Percentiles rank a stretch among this genome's conserved stretches.
phyloP scores from a whole-genome alignment of 2,329 filamentous ascomycete genomes.

The Cylindrodendrum hubeiense region DNA sequence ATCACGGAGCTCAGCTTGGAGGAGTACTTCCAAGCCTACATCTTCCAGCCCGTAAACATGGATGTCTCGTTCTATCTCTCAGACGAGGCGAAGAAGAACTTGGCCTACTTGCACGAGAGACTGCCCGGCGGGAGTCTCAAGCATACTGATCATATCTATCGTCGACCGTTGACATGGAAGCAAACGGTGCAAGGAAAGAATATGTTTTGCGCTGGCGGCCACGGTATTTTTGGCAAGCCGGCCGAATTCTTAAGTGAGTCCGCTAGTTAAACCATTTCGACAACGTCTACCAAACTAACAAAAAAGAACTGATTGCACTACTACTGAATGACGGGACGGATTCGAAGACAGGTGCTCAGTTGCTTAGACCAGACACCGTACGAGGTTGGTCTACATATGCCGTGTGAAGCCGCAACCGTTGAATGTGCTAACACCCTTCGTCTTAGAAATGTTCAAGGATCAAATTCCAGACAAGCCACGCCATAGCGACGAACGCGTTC shows the following conservation, averaged over 20 bases:
- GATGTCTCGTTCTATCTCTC: slow-evolving; percentile 6
- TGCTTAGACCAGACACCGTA: slow-evolving; percentile 6
- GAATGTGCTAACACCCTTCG: neutral
- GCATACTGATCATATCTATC: slow-evolving; percentile 11
- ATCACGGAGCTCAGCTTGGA: neutral
- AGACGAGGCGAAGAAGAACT: neutral
- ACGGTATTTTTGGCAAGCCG: slow-evolving; percentile 23
- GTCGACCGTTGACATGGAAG: neutral
- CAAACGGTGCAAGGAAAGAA: neutral
- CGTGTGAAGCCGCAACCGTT: neutral
- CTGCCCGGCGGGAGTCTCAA: neutral
- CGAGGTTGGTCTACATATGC: slow-evolving; percentile 1
- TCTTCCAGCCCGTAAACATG: slow-evolving; percentile 14
- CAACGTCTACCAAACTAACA: neutral
- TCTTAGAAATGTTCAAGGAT: slow-evolving; percentile 26
- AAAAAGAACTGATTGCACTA: slow-evolving; percentile 4
- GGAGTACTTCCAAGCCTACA: slow-evolving; percentile 20
- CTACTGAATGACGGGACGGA: slow-evolving; percentile 17
- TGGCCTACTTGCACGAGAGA: slow-evolving; percentile 20
- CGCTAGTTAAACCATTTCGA: neutral
- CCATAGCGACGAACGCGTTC: slow-evolving; percentile 1
- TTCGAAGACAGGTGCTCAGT: neutral
- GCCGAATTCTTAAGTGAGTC: slow-evolving; percentile 12
- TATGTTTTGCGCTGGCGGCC: slow-evolving; percentile 10
- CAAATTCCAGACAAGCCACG: slow-evolving; percentile 22